phyloP scores from a whole-genome alignment of 306 rosid species.

The Acacia confusa region DNA sequence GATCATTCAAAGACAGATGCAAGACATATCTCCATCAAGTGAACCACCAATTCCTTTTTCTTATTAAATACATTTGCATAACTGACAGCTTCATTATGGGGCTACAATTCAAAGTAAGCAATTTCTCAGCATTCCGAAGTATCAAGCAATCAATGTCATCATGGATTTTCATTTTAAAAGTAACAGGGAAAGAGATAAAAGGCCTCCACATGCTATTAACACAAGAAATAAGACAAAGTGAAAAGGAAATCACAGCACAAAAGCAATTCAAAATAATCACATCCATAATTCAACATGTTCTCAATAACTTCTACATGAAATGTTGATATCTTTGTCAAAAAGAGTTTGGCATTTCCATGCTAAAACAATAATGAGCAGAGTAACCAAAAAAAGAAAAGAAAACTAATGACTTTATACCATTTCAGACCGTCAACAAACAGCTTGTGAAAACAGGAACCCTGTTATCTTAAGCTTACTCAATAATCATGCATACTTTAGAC shows the following conservation, averaged over 20 bases:
- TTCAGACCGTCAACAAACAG: conserved; percentile 20
- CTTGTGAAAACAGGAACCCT: conserved; percentile 10
- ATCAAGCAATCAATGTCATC: not conserved
- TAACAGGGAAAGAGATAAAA: not conserved
- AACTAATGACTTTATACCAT: conserved; percentile 1
- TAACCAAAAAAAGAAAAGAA: not conserved
- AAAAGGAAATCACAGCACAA: not conserved
- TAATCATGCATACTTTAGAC: conserved; percentile 25
- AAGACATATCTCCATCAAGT: conserved; percentile 13
- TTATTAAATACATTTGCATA: not conserved
- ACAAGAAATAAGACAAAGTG: not conserved
- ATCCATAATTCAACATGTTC: conserved; percentile 2
- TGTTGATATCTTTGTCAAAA: conserved; percentile 5
- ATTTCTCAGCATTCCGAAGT: not conserved
- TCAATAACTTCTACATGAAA: not conserved
- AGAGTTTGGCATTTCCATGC: not conserved
- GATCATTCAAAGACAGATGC: conserved; percentile 1
- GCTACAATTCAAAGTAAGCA: not conserved
- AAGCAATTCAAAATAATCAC: not conserved
- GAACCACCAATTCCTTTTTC: conserved; percentile 20
- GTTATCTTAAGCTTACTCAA: conserved; percentile 4
- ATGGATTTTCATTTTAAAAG: not conserved
- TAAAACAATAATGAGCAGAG: conserved; percentile 10
- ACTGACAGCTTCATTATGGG: not conserved
- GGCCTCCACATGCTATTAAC: not conserved